A percentile compares a stretch with the other conserved stretches of the same genome.
Evolutionary conservation across 805 yeast genomes (phyloP).

Genomic region (Saturnispora ahearnii): DNA sequence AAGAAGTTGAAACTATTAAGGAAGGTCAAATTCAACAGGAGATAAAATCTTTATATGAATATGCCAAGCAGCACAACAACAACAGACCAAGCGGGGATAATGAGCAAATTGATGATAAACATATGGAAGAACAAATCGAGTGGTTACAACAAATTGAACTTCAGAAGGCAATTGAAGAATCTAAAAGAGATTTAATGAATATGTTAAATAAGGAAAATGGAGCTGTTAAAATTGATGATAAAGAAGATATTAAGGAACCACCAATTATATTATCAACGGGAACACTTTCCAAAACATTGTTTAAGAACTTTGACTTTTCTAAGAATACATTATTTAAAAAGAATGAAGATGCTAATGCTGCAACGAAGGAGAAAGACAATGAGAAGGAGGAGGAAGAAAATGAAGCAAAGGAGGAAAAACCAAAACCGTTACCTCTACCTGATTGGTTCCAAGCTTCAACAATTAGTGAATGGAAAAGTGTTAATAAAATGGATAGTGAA

Average conservation of each 20-base stretch:
- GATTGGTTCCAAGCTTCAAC: constrained; percentile 28
- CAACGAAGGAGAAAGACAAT: constrained; percentile 1
- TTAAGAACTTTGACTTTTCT: constrained; percentile 3
- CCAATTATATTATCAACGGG: constrained; percentile 19
- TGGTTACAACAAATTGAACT: constrained; percentile 26
- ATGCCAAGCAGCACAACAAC: constrained; percentile 22
- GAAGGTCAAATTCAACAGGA: constrained; percentile 20
- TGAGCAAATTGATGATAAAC: constrained; percentile 8
- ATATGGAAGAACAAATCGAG: constrained; percentile 13
- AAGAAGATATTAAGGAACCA: constrained; percentile 10
- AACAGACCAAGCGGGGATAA: constrained; percentile 18
- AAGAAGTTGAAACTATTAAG: constrained; percentile 11
- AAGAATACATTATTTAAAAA: neutral
- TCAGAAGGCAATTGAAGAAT: constrained; percentile 38
- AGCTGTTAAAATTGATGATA: neutral
- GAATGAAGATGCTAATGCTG: neutral
- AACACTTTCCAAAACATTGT: constrained; percentile 14
- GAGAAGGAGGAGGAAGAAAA: constrained; percentile 8
- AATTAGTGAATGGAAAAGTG: constrained; percentile 4
- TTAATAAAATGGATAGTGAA: neutral
- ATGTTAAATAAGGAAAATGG: constrained; percentile 20
- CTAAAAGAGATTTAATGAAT: constrained; percentile 33
- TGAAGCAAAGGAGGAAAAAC: constrained; percentile 17
- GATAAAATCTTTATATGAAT: constrained; percentile 26
- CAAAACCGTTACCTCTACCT: constrained; percentile 21